Conservation (phyloP, 73 alveolate species). For the Diophrys sp. region DNA sequence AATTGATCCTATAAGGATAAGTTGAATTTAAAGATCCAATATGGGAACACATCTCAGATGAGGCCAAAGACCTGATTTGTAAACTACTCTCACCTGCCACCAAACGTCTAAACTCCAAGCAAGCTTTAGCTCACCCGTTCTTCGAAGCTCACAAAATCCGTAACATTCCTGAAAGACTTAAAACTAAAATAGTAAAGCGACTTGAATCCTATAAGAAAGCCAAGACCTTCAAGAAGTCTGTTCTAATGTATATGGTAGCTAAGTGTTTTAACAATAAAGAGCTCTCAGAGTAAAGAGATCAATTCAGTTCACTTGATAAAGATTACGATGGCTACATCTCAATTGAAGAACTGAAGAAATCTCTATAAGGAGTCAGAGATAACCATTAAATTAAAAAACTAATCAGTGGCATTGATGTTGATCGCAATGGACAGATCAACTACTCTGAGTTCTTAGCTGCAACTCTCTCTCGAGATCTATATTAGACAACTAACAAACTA, state of each 20-base stretch:
- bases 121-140: slow-evolving; percentile 62
- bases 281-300: slow-evolving; percentile 34
- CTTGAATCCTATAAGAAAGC: slow-evolving; percentile 24
- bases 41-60: slow-evolving; percentile 61
- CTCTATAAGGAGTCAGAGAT: slow-evolving; percentile 20
- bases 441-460: slow-evolving; percentile 45
- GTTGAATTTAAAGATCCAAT: slow-evolving; percentile 50
- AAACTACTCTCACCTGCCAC: slow-evolving; percentile 44
- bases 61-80: slow-evolving; percentile 55
- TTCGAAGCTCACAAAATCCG: background rate
- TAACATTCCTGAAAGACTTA: background rate
- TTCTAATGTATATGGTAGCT: slow-evolving; percentile 50
- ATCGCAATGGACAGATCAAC: slow-evolving; percentile 39
- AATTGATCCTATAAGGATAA: slow-evolving; percentile 25
- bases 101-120: slow-evolving; percentile 49
- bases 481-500: background rate
- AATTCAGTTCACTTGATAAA: slow-evolving; percentile 40
- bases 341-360: slow-evolving; percentile 23
- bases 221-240: slow-evolving; percentile 45
- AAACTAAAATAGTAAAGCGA: slow-evolving; percentile 11
- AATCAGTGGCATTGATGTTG: slow-evolving; percentile 23
- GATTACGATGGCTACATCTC: slow-evolving; percentile 41
- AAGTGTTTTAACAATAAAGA: slow-evolving; percentile 14
- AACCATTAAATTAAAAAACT: slow-evolving; percentile 19
- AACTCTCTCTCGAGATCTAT: slow-evolving; percentile 10